Evolutionary conservation across 768 basidiomycete genomes (phyloP), one percentile per base, ranked within the genome.

Genomic region (Lentinula aciculospora): DNA sequence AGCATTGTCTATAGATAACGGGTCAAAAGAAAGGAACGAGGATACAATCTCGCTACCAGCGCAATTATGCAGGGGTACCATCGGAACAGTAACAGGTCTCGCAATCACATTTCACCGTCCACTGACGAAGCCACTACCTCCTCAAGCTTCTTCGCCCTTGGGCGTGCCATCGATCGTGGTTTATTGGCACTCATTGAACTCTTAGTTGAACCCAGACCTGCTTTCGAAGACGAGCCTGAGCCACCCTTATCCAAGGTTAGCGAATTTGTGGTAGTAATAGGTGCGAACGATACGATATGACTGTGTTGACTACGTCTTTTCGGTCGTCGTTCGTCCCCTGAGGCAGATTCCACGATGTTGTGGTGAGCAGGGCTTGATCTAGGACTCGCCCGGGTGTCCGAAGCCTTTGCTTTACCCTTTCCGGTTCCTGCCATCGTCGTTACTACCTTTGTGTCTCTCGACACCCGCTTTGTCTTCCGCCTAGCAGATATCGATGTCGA

Each of bases 51-150:
- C n/a, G n/a, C n/a, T n/a, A n/a, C n/a, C n/a, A n/a, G n/a, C n/a
- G n/a, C n/a, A n/a, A n/a, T n/a, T n/a, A n/a, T n/a, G n/a, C n/a
- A n/a, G n/a, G n/a, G n/a, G n/a, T n/a, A n/a, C n/a, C n/a, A n/a
- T n/a, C n/a, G n/a, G n/a, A n/a, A n/a, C n/a, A n/a, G n/a, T n/a
- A n/a, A n/a, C n/a, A n/a, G n/a, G n/a, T n/a, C n/a, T n/a, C n/a
- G n/a, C n/a, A 34, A 1, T 56, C 27, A 47, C 28, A 47, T 31
- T 39, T 56, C 59, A 7, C 59, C 59, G 2, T 60, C 59, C 8
- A 56, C 45, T 44, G 54, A 56, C 7, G 53, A 46, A 28, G 36
- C 51, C 27, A 60, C 54, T 4, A 56, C 54, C 29, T 60, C 46
- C 28, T 45, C 54, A 12, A 56, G 28, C 25, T 40, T 55, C 21